Evolutionary conservation across 2,329 filamentous ascomycete genomes (phyloP).

Genomic region (Hansfordia pulvinata): DNA sequence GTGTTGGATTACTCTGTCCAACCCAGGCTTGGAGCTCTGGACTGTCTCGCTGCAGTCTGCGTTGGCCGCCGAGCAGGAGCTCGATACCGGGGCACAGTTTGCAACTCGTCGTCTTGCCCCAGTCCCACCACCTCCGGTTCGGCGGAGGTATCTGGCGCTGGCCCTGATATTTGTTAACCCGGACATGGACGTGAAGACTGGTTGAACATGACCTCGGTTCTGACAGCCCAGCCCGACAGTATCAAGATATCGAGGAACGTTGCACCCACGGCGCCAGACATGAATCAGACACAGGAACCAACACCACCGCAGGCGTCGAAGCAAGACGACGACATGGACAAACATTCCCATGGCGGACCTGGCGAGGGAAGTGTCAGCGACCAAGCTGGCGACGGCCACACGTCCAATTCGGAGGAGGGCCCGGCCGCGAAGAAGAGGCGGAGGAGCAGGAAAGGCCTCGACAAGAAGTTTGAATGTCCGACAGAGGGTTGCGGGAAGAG

Average conservation of each 20-base stretch:
- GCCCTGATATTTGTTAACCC: too few species aligned
- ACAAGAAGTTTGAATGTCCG: slow-evolving; percentile 75
- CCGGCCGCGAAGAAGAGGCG: slow-evolving; percentile 48
- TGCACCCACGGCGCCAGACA: slow-evolving; percentile 23
- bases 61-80: too few species aligned
- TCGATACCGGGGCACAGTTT: too few species aligned
- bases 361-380: slow-evolving; percentile 25
- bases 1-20: too few species aligned
- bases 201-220: slow-evolving; percentile 27
- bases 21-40: too few species aligned
- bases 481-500: slow-evolving; percentile 85
- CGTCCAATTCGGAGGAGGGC: slow-evolving; percentile 35
- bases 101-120: too few species aligned
- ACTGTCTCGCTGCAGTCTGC: too few species aligned
- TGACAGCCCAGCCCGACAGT: slow-evolving; percentile 23
- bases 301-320: slow-evolving; percentile 25
- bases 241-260: slow-evolving; percentile 23
- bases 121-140: too few species aligned
- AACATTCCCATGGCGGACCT: too few species aligned
- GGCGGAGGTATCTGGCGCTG: too few species aligned
- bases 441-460: slow-evolving; percentile 65
- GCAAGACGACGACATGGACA: slow-evolving; percentile 24
- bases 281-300: slow-evolving; percentile 27
- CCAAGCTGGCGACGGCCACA: slow-evolving; percentile 22
- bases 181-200: too few species aligned